These are phyloP conservation scores for Cucurbitaria berberidis DNA, from an alignment of 2,329 filamentous ascomycete genomes.

Conservation along the genomic window DNA sequence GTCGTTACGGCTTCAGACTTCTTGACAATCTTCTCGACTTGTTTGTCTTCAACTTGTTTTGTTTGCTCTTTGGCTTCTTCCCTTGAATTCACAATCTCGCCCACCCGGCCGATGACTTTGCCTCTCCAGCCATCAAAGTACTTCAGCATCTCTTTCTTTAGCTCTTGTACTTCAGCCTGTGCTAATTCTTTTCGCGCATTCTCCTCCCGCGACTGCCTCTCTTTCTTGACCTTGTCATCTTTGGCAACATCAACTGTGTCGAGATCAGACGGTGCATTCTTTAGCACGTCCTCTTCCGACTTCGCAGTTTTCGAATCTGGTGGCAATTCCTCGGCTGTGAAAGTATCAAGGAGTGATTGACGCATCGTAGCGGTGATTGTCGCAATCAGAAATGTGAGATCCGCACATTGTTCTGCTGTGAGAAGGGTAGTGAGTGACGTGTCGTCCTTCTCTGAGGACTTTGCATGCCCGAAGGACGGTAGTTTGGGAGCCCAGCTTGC, in stretches of 20 bases:
- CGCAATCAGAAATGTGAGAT: constrained; percentile 56
- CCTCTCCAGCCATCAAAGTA: constrained; percentile 84
- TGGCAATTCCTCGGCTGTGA: constrained; percentile 41
- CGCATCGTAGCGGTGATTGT: constrained; percentile 57
- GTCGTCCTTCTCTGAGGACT: constrained; percentile 38
- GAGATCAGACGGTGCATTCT: constrained; percentile 30
- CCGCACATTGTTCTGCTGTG: constrained; percentile 52
- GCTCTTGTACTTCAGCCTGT: constrained; percentile 62
- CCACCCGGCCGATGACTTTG: constrained; percentile 70
- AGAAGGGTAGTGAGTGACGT: constrained; percentile 55
- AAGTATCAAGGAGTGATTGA: constrained; percentile 52
- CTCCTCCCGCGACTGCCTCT: constrained; percentile 37
- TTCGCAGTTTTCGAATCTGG: constrained; percentile 18
- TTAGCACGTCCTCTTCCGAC: constrained; percentile 32
- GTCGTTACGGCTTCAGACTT: constrained; percentile 30
- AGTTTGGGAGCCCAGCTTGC: constrained; percentile 41
- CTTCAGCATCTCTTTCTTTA: constrained; percentile 71
- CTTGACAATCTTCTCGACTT: constrained; percentile 39
- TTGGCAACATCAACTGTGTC: constrained; percentile 36
- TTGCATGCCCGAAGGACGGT: constrained; percentile 44
- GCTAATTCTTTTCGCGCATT: constrained; percentile 57
- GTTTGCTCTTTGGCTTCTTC: constrained; percentile 43
- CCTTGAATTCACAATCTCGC: constrained; percentile 63
- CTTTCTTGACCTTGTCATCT: constrained; percentile 41
- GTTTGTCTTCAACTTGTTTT: constrained; percentile 23